Conservation (phyloP, 441 rosid species). For the Adansonia gregorii region DNA sequence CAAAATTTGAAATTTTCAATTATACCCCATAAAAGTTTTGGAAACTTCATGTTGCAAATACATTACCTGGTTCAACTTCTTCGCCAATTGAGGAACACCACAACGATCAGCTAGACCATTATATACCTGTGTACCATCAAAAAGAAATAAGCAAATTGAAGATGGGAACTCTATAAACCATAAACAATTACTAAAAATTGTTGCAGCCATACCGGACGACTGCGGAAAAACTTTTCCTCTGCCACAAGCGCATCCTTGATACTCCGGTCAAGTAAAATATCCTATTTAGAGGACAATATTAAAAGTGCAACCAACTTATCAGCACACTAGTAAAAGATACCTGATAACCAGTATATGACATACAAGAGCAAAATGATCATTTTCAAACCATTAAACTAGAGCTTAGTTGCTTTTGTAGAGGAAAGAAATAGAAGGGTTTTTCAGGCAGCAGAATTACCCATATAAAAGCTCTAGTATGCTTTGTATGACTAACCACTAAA, state of each 20-base stretch:
- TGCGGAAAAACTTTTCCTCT: slow-evolving; percentile 91
- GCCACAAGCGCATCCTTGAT: slow-evolving; percentile 89
- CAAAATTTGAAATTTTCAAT: no score
- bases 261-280: slow-evolving; percentile 71
- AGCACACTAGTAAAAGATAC: background rate
- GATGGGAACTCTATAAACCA: slow-evolving; percentile 24
- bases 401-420: background rate
- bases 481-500: background rate
- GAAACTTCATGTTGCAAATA: slow-evolving; percentile 7
- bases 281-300: slow-evolving; percentile 44
- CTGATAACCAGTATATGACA: background rate
- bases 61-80: slow-evolving; percentile 87
- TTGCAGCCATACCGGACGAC: slow-evolving; percentile 73
- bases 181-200: slow-evolving; percentile 15
- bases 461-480: background rate
- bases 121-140: slow-evolving; percentile 57
- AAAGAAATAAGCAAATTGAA: background rate
- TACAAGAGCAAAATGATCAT: slow-evolving; percentile 5
- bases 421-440: slow-evolving; percentile 6
- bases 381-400: background rate
- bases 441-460: background rate
- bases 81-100: slow-evolving; percentile 91
- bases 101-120: slow-evolving; percentile 80
- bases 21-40: no score
- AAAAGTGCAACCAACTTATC: slow-evolving; percentile 9